Evolutionary conservation across 2,329 filamentous ascomycete genomes (phyloP).

Genomic region (Alternaria viburni): DNA sequence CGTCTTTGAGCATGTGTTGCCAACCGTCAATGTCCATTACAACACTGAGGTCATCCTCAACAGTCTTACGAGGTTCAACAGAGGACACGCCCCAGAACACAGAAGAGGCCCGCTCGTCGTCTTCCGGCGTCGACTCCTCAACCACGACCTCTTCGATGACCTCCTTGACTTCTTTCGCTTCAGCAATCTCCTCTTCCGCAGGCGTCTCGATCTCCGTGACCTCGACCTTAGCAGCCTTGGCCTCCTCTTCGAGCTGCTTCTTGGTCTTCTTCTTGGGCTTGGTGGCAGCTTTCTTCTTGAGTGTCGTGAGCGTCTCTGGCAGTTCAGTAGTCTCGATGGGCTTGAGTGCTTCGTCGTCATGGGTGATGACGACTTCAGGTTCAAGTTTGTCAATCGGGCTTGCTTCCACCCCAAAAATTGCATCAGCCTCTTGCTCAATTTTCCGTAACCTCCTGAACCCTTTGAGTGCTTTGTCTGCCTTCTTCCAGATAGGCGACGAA

Average conservation of each 20-base stretch:
- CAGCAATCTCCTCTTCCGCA: conserved; percentile 47
- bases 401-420: conserved; percentile 61
- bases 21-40: conserved; percentile 74
- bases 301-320: conserved; percentile 30
- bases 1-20: conserved; percentile 71
- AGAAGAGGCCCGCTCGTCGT: conserved; percentile 57
- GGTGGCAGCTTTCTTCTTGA: conserved; percentile 47
- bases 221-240: conserved; percentile 45
- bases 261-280: conserved; percentile 78
- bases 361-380: conserved; percentile 45
- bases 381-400: conserved; percentile 53
- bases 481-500: conserved; percentile 73
- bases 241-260: conserved; percentile 71
- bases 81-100: conserved; percentile 67
- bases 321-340: conserved; percentile 47
- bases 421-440: conserved; percentile 83
- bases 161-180: conserved; percentile 50
- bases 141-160: conserved; percentile 36
- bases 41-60: conserved; percentile 68
- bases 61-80: conserved; percentile 65
- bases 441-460: conserved; percentile 70
- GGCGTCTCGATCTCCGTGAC: conserved; percentile 49
- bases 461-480: conserved; percentile 66
- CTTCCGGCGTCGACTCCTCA: conserved; percentile 39
- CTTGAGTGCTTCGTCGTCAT: conserved; percentile 52